Evolutionary conservation across 1,139 yeast species (phyloP).

Genomic region (Suhomyces bolitotheri): DNA sequence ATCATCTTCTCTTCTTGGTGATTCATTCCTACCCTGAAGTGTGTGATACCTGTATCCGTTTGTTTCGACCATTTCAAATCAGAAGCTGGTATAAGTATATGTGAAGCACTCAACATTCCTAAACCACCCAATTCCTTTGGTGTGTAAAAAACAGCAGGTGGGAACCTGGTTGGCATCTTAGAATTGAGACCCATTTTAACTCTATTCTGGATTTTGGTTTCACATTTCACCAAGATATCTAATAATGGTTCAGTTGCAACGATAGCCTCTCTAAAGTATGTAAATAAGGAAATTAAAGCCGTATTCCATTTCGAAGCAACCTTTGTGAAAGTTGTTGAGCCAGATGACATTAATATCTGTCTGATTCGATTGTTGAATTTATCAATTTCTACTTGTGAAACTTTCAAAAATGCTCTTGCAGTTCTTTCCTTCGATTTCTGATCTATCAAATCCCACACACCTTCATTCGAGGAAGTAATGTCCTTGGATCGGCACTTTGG

Average conservation of each 20-base stretch:
- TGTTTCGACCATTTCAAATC: conserved; percentile 91
- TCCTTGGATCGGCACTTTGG: conserved; percentile 66
- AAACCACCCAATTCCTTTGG: conserved; percentile 97
- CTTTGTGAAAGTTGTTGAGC: conserved; percentile 92
- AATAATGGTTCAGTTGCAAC: conserved; percentile 77
- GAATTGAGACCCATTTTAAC: conserved; percentile 95
- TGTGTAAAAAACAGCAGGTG: conserved; percentile 97
- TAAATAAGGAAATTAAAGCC: conserved; percentile 78
- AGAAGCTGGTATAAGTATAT: conserved; percentile 89
- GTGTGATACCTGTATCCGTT: conserved; percentile 92
- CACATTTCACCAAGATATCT: conserved; percentile 85
- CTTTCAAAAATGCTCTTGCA: conserved; percentile 85
- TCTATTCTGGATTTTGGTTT: conserved; percentile 89
- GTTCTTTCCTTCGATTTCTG: conserved; percentile 78
- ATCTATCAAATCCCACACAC: conserved; percentile 87
- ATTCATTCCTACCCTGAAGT: conserved; percentile 91
- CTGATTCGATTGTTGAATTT: conserved; percentile 81
- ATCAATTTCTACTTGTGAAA: conserved; percentile 75
- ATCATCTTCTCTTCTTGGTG: conserved; percentile 78
- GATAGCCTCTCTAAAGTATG: conserved; percentile 92
- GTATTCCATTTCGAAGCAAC: conserved; percentile 97
- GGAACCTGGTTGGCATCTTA: conserved; percentile 97
- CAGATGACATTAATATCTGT: conserved; percentile 92
- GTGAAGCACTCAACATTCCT: conserved; percentile 97
- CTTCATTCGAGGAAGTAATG: conserved; percentile 58